Base-by-base conservation (phyloP, 169 alveolate genomes). In the Plasmodium berghei region DNA sequence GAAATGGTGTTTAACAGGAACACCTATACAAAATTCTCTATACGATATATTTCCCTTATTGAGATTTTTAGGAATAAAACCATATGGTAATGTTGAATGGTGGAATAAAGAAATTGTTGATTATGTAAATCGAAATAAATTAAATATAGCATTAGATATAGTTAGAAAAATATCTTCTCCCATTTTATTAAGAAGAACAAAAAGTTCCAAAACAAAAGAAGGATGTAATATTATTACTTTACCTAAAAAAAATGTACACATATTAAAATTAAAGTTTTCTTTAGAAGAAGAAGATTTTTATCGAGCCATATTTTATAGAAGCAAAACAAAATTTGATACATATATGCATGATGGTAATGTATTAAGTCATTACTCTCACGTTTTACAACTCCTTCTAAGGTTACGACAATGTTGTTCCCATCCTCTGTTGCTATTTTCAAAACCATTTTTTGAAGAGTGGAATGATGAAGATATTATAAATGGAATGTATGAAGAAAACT, bases 1-100 rank as follows among this genome's bases (percentile, higher is more conserved):
- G 94, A 95, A 96, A 87, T 95, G 98, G 96, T 90, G 95, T 80
- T 88, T 97, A 91, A 97, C 99, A 20, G 99, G 99, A 48, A 97
- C 99, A 16, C 99, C 99, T 9, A 90, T 98, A 48, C 96, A 97
- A 77, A 98, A 98, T 92, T 94, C 96, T 49, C 64, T 98, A 12
- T 93, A 92, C 67, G 99, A 98, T 74, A 91, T 97, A 45, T 98
- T 95, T 88, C 93, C 98, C 22, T 87, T 97, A 46, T 85, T 97
- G 10, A 92, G 96, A 72, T 97, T 96, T 83, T 90, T 98, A 56
- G 95, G 96, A 87, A 95, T 97, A 24, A 95, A 94, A 48, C 97
- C 96, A 61, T 88, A 96, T 96, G 93, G 94, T 52, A 95, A 93
- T 20, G 73, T 92, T 63, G 83, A 88, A 34, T 95, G 96, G 97